phyloP scores from a whole-genome alignment of 257 asterid species.

The Eucommia ulmoides region DNA sequence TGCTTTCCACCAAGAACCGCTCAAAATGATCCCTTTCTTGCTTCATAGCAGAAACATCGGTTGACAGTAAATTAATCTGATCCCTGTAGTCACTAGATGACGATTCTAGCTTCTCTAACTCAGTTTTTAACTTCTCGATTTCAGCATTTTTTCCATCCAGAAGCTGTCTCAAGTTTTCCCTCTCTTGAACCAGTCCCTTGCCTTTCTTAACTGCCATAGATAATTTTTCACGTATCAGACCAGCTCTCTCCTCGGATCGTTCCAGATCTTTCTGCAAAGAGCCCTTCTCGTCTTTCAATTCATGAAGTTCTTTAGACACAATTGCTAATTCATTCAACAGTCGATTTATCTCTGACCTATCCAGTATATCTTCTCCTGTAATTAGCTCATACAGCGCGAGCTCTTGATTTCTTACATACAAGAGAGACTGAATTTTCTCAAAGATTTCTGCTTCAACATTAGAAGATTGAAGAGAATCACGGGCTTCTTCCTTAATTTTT shows the following conservation, averaged over 20 bases:
- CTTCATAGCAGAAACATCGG: slow-evolving; percentile 42
- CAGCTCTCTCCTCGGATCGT: slow-evolving; percentile 71
- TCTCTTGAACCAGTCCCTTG: slow-evolving; percentile 86
- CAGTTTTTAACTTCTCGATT: slow-evolving; percentile 57
- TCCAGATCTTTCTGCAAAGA: slow-evolving; percentile 45
- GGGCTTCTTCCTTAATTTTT: slow-evolving; percentile 43
- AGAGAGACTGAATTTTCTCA: slow-evolving; percentile 48
- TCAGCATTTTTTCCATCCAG: slow-evolving; percentile 55
- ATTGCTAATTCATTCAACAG: slow-evolving; percentile 39
- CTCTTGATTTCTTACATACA: slow-evolving; percentile 57
- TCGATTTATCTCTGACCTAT: slow-evolving; percentile 26
- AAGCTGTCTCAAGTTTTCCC: slow-evolving; percentile 65
- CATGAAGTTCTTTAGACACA: slow-evolving; percentile 33
- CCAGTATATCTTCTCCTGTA: slow-evolving; percentile 47
- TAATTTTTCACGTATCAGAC: slow-evolving; percentile 67
- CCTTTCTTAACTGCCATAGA: slow-evolving; percentile 96
- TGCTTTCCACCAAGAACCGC: slow-evolving; percentile 61
- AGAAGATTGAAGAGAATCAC: slow-evolving; percentile 28
- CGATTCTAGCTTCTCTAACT: slow-evolving; percentile 37
- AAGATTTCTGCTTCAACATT: slow-evolving; percentile 25
- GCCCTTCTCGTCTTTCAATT: slow-evolving; percentile 44
- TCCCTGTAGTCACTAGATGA: slow-evolving; percentile 36
- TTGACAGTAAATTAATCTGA: slow-evolving; percentile 39
- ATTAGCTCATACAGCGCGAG: slow-evolving; percentile 38
- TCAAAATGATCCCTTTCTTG: slow-evolving; percentile 53